Evolutionary conservation across 2,329 filamentous ascomycete species (phyloP), one percentile per base, ranked within the genome.

Genomic region (Lomentospora prolificans): DNA sequence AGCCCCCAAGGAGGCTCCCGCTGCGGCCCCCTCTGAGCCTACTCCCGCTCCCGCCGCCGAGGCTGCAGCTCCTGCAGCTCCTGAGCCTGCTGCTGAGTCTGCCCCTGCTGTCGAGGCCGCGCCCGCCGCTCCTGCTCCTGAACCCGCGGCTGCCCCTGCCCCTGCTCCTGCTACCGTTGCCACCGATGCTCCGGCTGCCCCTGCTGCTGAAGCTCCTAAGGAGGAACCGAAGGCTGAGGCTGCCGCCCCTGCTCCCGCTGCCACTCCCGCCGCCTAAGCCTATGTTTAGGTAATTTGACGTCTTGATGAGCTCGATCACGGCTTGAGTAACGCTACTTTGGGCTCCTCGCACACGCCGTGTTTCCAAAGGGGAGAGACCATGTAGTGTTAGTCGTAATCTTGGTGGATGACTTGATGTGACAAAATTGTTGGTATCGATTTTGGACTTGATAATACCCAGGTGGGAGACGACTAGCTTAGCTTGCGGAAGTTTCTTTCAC

Each of bases 1-100:
- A 27, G 58, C 65, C 6, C 59, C 64, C 50, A 57, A 65, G 31
- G 61, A 66, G 44, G 60, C 64, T 48, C 60, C 66, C 46, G 63
- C 64, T 58, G 60, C 62, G 53, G 61, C 60, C 25, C 50, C 62
- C 3, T 59, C 60, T 17, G 56, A 52, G 50, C 27, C 24, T 7
- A 22, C 52, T 22, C 50, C 50, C 17, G 50, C 63, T 17, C 56
- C 64, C n/a, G 60, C 63, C 50, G 60, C 60, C 41, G 66, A 65
- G 51, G 55, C 61, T 25, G 57, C 59, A 19, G 56, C 57, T 2
- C 59, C 58, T 19, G 57, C 58, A 50, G 55, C 58, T 48, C 51
- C 59, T 4, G 51, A 22, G 3, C 30, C 50, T 57, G 60, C 24
- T 58, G 39, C 36, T 57, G 53, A 27, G 39, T 24, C 50, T 57